Base-by-base conservation (phyloP, 2,329 filamentous ascomycete genomes). In the Colletotrichum viniferum region DNA sequence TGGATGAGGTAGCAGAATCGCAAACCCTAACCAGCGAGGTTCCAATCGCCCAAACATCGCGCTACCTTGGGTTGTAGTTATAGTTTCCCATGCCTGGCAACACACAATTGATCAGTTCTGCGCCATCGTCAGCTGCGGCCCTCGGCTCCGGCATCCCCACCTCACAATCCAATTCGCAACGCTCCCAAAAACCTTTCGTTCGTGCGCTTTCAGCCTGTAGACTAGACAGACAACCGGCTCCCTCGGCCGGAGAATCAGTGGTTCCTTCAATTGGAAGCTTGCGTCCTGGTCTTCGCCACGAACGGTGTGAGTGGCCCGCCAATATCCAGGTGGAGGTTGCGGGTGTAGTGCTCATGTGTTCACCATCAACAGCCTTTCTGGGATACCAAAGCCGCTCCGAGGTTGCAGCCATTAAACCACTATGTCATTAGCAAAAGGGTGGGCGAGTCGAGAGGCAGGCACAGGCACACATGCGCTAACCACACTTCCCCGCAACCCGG, bases 121-220 rank as follows among this genome's bases (percentile, higher is more conserved):
- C 24, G 34, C 55, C 13, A 68, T 56, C 56, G 14, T 65, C 56
- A 56, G 34, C n/a, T 61, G 34, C 43, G 38, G 16, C 43, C 12
- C 56, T 32, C 70, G 58, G 70, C 70, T 48, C 73, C 69, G 69
- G 58, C 26, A 52, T 55, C 63, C 69, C 73, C 73, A 68, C 56
- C 69, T 70, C 73, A 68, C 64, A 32, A 26, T n/a, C 24, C 24
- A 16, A 26, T 21, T 28, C 62, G 36, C 38, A 36, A 21, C 12
- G 56, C 21, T 32, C 34, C 43, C 34, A 24, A 62, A 28, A 28
- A 48, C 34, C 62, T 28, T 36, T 36, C 30, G 26, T 62, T 32
- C 58, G 18, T 62, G 18, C 30, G 26, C 26, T 56, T 68, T 48
- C 56, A 67, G 69, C 69, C 69, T 68, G 32, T 55, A 43, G 48